Conservation (phyloP, 805 yeast species). For the Candida wancherniae region DNA sequence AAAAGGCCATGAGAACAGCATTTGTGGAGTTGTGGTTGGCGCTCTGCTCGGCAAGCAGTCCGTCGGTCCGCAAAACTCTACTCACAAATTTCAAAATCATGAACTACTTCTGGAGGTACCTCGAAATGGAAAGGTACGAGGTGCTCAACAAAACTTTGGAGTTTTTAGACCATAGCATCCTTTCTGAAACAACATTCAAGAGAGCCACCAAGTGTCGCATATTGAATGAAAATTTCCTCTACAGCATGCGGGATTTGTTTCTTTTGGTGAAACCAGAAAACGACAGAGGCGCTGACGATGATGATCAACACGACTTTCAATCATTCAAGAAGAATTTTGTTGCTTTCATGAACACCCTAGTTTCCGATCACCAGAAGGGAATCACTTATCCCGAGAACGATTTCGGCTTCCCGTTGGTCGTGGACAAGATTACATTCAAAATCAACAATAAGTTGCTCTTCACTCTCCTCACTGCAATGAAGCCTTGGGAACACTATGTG, state of each 20-base stretch:
- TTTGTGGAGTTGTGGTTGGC: conserved; percentile 60
- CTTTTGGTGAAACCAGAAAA: conserved; percentile 8
- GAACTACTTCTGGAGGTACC: conserved; percentile 62
- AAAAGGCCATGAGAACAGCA: conserved; percentile 48
- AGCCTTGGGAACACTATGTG: conserved; percentile 73
- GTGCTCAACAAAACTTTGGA: conserved; percentile 30
- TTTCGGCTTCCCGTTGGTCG: conserved; percentile 42
- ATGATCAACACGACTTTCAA: conserved; percentile 31
- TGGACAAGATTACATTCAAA: conserved; percentile 50
- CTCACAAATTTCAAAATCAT: conserved; percentile 52
- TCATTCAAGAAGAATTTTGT: conserved; percentile 29
- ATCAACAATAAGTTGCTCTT: conserved; percentile 66
- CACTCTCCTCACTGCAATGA: conserved; percentile 56
- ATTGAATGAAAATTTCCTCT: conserved; percentile 71
- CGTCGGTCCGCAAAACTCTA: conserved; percentile 62
- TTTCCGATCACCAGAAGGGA: conserved; percentile 49
- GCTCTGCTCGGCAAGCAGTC: conserved; percentile 40
- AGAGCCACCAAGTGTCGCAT: conserved; percentile 69
- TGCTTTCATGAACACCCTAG: conserved; percentile 44
- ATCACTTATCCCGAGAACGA: conserved; percentile 43
- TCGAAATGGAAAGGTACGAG: conserved; percentile 32
- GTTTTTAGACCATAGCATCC: conserved; percentile 46
- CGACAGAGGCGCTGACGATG: conserved; percentile 13
- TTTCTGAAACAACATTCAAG: conserved; percentile 57
- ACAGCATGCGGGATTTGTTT: conserved; percentile 51